Base-by-base conservation (phyloP, 164 flowering plant genomes). In the Tetracentron sinense region DNA sequence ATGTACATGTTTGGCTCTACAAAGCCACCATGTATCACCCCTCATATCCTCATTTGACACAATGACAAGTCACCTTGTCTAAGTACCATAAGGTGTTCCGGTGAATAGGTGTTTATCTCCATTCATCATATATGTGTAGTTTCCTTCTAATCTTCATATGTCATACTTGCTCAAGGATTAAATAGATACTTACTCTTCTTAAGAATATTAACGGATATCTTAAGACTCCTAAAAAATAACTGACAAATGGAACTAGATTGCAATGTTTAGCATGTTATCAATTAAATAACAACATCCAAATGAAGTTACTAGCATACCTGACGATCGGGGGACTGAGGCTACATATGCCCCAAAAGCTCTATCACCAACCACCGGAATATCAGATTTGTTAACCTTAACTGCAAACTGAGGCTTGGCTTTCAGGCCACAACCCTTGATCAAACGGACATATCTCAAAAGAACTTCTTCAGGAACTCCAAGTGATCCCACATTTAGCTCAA, bases 261-360 rank as follows among this genome's bases (percentile, higher is more conserved):
- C 29, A 26, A 11, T 11, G 27, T 27, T 16, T 22, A 53, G 31
- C 44, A 53, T 16, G 11, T 27, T 14, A 61, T 50, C 29, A 61
- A 22, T 35, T 54, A 17, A 56, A 46, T 6, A 26, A n/a, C 15
- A 23, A 63, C 19, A 71, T 22, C 3, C 11, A 8, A 29, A 4
- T 2, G 21, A 33, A 52, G 3, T 4, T 19, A 31, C 10, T 38
- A 8, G 7, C 65, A 47, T 84, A 89, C 98, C 97, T 61, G 81
- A 70, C 20, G 79, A 74, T 50, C 75, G 87, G 21, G 92, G 84
- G 2, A 29, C 58, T 38, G 96, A 88, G 14, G 63, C 74, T 42
- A 82, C 54, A 69, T 86, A 86, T 30, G 96, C 88, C 48, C 98
- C 98, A 82, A 73, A 90, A 53, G 96, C 98, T 79, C 94, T 80